Evolutionary conservation across 139 green algal genomes (phyloP).

Genomic region (Medakamo hakoo): DNA sequence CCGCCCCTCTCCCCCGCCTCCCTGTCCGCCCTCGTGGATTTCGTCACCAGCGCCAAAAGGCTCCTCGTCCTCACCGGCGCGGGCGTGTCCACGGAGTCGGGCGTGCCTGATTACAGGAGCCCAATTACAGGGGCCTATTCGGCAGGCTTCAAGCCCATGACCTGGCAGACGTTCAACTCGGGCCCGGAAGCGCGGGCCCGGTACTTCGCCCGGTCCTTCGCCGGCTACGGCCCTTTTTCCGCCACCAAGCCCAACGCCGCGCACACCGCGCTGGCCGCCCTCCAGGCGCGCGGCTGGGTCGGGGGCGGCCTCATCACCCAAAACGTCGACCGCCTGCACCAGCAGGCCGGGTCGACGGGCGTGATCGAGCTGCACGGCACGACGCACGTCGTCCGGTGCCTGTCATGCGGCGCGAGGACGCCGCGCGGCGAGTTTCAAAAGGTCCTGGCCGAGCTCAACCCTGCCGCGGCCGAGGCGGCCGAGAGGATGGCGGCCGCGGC

Average conservation of each 20-base stretch:
- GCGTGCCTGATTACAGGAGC: conserved; percentile 83
- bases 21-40: conserved; percentile 1
- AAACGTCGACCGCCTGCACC: conserved; percentile 92
- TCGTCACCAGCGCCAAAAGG: conserved; percentile 1
- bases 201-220: conserved; percentile 81
- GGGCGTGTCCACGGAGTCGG: conserved; percentile 43
- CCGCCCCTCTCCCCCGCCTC: neutral
- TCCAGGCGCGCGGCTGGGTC: conserved; percentile 37
- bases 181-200: conserved; percentile 27
- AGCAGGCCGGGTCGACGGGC: conserved; percentile 27
- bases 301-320: conserved; percentile 63
- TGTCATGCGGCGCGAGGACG: conserved; percentile 32
- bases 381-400: conserved; percentile 67
- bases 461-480: conserved; percentile 17
- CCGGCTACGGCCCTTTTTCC: conserved; percentile 68
- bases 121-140: conserved; percentile 67
- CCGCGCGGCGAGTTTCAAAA: conserved; percentile 37
- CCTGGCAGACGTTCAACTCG: conserved; percentile 76
- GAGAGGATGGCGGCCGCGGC: conserved; percentile 20
- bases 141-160: conserved; percentile 92
- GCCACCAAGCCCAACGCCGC: conserved; percentile 39
- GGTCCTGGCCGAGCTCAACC: conserved; percentile 44
- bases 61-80: conserved; percentile 31
- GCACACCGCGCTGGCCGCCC: conserved; percentile 41
- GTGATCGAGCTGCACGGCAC: conserved; percentile 90